phyloP scores from a whole-genome alignment of 2,329 filamentous ascomycete genomes.

The Xylaria polymorpha region DNA sequence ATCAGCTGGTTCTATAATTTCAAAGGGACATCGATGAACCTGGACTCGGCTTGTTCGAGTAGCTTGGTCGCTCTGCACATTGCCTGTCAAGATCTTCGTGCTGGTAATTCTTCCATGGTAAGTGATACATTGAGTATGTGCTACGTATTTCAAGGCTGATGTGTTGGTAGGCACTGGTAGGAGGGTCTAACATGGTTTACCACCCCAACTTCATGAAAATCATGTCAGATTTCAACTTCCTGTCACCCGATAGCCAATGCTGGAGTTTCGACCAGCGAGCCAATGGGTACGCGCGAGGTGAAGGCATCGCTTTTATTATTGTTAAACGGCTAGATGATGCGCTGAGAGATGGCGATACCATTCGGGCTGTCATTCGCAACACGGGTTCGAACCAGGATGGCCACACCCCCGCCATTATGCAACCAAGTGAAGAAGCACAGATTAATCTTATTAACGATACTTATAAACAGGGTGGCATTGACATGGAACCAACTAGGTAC shows the following conservation, averaged over 20 bases:
- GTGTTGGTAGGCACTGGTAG: constrained; percentile 19
- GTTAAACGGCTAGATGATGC: constrained; percentile 2
- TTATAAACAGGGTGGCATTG: background rate
- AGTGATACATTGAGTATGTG: background rate
- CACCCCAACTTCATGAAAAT: constrained; percentile 32
- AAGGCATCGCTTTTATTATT: background rate
- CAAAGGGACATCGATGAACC: constrained; percentile 25
- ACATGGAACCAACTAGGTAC: too few relatives aligned
- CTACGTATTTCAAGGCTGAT: too few relatives aligned
- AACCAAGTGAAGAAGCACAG: background rate
- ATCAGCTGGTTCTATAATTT: constrained; percentile 36
- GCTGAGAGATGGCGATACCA: constrained; percentile 45
- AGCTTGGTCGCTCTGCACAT: constrained; percentile 31
- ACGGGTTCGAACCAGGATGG: constrained; percentile 51
- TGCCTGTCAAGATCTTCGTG: constrained; percentile 28
- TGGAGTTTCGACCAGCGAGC: constrained; percentile 23
- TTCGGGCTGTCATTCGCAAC: constrained; percentile 52
- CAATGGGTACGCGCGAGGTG: constrained; percentile 6
- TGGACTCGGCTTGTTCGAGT: constrained; percentile 35
- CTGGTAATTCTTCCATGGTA: constrained; percentile 4
- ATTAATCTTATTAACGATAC: background rate
- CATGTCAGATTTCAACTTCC: constrained; percentile 40
- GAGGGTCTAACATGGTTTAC: constrained; percentile 25
- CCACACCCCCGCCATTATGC: background rate
- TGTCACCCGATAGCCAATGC: constrained; percentile 47